phyloP scores from a whole-genome alignment of 352 stramenopile species.

The Globisporangium abappressorium region DNA sequence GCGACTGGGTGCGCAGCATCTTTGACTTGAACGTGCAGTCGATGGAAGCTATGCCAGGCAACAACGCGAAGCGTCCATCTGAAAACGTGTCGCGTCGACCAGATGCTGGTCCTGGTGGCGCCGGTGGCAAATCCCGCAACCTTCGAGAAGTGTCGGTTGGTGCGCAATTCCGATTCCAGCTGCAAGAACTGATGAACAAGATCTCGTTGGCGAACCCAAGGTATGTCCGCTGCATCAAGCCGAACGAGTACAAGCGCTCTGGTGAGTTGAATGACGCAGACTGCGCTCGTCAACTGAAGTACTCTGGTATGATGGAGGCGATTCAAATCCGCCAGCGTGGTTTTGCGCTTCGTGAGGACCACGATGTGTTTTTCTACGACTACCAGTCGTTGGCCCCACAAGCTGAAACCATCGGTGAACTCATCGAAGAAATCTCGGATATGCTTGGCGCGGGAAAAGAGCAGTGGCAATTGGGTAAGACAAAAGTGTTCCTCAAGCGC shows the following conservation, averaged over 20 bases:
- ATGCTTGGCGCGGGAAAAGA: conserved; percentile 86
- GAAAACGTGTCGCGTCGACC: conserved; percentile 68
- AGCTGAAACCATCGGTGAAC: conserved; percentile 79
- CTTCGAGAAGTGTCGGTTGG: conserved; percentile 85
- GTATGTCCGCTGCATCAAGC: conserved; percentile 89
- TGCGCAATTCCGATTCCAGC: conserved; percentile 86
- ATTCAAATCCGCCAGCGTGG: conserved; percentile 89
- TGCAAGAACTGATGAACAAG: conserved; percentile 89
- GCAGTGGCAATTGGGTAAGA: conserved; percentile 87
- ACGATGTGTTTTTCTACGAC: conserved; percentile 91
- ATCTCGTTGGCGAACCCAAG: conserved; percentile 85
- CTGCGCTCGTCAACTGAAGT: conserved; percentile 87
- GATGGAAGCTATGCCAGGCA: conserved; percentile 76
- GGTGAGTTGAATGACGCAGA: conserved; percentile 78
- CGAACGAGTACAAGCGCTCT: conserved; percentile 83
- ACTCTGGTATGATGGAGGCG: conserved; percentile 91
- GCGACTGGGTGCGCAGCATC: conserved; percentile 80
- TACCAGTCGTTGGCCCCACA: conserved; percentile 84
- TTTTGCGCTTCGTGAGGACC: conserved; percentile 85
- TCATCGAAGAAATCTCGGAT: conserved; percentile 81
- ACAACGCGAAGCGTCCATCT: conserved; percentile 58
- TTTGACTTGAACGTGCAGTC: conserved; percentile 87
- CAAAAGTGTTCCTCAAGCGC: conserved; percentile 87
- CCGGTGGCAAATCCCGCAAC: conserved; percentile 70
- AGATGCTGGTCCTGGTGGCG: conserved; percentile 29